Conservation (phyloP, 352 stramenopile species). For the Elongisporangium undulatum region DNA sequence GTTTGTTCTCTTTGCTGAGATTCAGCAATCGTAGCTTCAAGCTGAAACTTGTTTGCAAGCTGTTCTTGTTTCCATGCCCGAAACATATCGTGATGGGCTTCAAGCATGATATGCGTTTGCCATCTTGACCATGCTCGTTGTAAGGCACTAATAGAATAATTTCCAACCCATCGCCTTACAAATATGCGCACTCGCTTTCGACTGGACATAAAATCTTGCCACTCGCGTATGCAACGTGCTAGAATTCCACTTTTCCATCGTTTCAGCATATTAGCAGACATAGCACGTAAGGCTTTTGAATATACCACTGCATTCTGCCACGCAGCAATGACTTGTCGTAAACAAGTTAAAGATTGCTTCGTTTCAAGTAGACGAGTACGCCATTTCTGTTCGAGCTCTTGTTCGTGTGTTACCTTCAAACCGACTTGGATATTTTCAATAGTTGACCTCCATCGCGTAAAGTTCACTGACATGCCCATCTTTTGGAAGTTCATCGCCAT, state of each 20-base stretch:
- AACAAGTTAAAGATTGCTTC: neutral
- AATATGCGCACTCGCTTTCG: constrained; percentile 21
- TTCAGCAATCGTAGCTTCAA: neutral
- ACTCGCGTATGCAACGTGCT: neutral
- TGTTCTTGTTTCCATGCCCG: neutral
- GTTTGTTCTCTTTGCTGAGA: neutral
- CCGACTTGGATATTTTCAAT: neutral
- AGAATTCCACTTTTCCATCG: neutral
- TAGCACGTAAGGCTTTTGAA: neutral
- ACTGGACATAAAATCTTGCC: constrained; percentile 19
- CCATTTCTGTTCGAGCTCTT: neutral
- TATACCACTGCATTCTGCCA: neutral
- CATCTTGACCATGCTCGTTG: constrained; percentile 19
- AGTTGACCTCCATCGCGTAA: neutral
- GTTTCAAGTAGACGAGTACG: neutral
- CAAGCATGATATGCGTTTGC: constrained; percentile 25
- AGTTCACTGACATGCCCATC: neutral
- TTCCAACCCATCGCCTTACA: constrained; percentile 12
- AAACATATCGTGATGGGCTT: constrained; percentile 12
- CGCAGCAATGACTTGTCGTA: neutral
- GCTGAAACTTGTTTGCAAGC: neutral
- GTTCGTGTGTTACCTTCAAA: neutral
- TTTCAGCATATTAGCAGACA: neutral
- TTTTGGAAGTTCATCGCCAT: neutral
- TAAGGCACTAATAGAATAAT: constrained; percentile 9